A percentile compares a stretch with the other conserved stretches of the same genome.
Conservation (phyloP, 116 monocot species). For the Trichopus zeylanicus region DNA sequence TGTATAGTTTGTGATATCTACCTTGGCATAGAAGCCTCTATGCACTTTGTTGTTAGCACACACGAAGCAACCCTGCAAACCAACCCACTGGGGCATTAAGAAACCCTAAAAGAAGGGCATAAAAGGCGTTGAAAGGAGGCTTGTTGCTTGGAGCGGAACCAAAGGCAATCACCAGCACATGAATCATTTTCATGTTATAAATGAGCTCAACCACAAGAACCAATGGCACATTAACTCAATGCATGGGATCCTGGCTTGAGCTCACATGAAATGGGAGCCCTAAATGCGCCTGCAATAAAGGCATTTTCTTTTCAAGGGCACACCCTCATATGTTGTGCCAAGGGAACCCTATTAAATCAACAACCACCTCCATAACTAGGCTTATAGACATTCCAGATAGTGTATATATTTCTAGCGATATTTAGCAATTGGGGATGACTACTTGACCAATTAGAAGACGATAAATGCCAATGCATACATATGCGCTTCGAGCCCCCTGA, state of each 20-base stretch:
- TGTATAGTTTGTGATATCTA: too few relatives aligned
- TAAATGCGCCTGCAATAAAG: background rate
- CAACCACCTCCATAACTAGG: background rate
- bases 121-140: background rate
- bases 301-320: background rate
- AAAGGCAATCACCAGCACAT: conserved; percentile 1
- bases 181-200: conserved; percentile 1
- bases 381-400: too few relatives aligned
- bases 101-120: background rate
- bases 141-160: background rate
- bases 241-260: background rate
- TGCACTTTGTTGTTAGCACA: too few relatives aligned
- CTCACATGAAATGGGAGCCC: background rate
- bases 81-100: background rate
- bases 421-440: too few relatives aligned
- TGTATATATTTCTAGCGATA: too few relatives aligned
- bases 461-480: too few relatives aligned
- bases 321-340: background rate
- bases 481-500: too few relatives aligned
- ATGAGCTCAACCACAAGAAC: conserved; percentile 1
- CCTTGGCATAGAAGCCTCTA: too few relatives aligned
- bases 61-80: too few relatives aligned
- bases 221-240: conserved; percentile 1
- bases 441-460: too few relatives aligned
- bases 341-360: background rate